These are phyloP conservation scores for Pythium rhizo-oryzae DNA, from an alignment of 352 stramenopile species.

Conservation along the genomic window DNA sequence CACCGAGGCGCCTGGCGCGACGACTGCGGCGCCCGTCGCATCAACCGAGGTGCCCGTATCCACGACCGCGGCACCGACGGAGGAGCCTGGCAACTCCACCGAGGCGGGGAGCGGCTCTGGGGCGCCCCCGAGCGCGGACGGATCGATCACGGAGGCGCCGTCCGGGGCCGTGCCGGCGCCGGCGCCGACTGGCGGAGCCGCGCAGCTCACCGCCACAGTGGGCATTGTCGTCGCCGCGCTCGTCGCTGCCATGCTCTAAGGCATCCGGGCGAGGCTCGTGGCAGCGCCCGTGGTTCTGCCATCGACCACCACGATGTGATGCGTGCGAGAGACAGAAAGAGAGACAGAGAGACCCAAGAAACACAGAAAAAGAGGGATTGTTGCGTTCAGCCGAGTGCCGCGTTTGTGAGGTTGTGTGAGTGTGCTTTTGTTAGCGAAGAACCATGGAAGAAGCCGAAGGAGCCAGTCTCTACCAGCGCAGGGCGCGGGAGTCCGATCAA, in stretches of 20 bases:
- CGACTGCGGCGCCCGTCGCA: neutral
- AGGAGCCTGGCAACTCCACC: neutral
- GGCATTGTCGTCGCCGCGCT: neutral
- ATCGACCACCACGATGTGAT: too few relatives aligned
- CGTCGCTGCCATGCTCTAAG: slow-evolving; percentile 2
- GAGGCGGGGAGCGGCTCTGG: neutral
- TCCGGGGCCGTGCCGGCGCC: neutral
- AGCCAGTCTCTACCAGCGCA: too few relatives aligned
- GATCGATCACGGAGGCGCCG: neutral
- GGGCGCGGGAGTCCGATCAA: too few relatives aligned
- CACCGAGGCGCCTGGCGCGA: neutral
- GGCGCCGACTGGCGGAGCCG: neutral
- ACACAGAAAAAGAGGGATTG: too few relatives aligned
- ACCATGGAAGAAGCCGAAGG: too few relatives aligned
- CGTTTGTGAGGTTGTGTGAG: too few relatives aligned
- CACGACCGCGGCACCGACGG: neutral
- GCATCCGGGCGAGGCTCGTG: too few relatives aligned
- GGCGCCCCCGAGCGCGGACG: neutral
- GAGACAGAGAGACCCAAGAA: neutral
- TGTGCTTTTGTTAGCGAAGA: too few relatives aligned
- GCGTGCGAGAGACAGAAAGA: neutral
- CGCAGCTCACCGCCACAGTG: neutral
- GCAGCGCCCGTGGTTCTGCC: neutral
- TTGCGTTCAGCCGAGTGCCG: too few relatives aligned
- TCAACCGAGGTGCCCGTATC: neutral